Evolutionary conservation across 1,284 basidiomycete species (phyloP), one percentile per base, ranked within the genome.

Genomic region (Rhodotorula glutinis): DNA sequence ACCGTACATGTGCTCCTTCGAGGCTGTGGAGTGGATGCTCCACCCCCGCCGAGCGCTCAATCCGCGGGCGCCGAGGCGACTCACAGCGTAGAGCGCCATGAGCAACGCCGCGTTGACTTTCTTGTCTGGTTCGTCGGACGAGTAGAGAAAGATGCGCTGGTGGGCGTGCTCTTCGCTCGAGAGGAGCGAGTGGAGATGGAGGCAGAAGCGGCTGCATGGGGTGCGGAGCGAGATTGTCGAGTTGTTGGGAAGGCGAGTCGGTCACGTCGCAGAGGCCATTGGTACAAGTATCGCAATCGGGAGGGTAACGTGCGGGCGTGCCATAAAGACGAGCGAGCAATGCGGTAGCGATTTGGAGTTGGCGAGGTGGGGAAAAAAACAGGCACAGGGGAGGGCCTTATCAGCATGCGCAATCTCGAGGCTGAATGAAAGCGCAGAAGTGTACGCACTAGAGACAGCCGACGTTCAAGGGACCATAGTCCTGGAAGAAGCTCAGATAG

Each of bases 31-130:
- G n/a, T 2, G 30, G 29, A 2, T 21, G 4, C 44, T n/a, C 23
- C 23, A 2, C 2, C 0, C n/a, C 13, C 27, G 11, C 2, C 21
- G 19, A 14, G 27, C 30, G 19, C 30, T 30, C 30, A 16, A n/a
- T 21, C 29, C 30, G 23, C 30, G 19, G 2, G 33, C 23, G 11
- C n/a, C n/a, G n/a, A 8, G 14, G 40, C 4, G 56, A 83, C 89
- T 68, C 75, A 92, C 91, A 52, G 89, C 85, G 79, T 94, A 98
- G 51, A 98, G 84, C 7, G 92, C 88, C 81, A 94, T 90, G 29
- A 98, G 81, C 46, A 98, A 81, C 0, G 93, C 93, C 4, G 95
- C 90, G 77, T 98, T 98, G 7, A 94, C 92, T 79, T 98, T 98
- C 70, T 84, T 82, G 70, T 87, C 85, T 3, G 94, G 88, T 71